Conservation (phyloP, 495 filamentous ascomycete species). For the Annulohypoxylon stygium region DNA sequence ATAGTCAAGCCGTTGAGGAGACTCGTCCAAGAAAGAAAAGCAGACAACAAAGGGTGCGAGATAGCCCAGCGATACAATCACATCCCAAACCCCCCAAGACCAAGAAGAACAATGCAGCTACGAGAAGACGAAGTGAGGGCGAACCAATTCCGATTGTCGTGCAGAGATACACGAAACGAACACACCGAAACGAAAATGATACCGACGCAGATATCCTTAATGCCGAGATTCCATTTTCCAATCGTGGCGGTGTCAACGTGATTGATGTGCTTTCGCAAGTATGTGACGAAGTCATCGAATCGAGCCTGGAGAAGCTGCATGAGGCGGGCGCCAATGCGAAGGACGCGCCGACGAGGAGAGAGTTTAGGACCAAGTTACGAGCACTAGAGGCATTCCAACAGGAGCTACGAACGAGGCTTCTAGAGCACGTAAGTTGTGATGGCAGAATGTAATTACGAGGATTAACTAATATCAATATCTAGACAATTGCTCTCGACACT, state of each 20-base stretch:
- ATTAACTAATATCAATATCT: slow-evolving; percentile 27
- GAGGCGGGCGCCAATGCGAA: slow-evolving; percentile 55
- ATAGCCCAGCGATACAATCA: slow-evolving; percentile 56
- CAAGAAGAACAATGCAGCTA: slow-evolving; percentile 42
- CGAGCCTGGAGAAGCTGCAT: slow-evolving; percentile 60
- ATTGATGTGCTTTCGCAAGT: slow-evolving; percentile 78
- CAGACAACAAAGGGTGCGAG: slow-evolving; percentile 48
- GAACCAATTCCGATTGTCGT: slow-evolving; percentile 59
- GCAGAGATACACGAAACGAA: slow-evolving; percentile 60
- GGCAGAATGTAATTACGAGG: neutral
- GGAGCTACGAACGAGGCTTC: slow-evolving; percentile 73
- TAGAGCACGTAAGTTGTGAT: slow-evolving; percentile 66
- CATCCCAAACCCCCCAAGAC: slow-evolving; percentile 46
- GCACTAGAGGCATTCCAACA: slow-evolving; percentile 75
- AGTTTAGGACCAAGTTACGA: slow-evolving; percentile 71
- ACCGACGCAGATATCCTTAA: slow-evolving; percentile 61
- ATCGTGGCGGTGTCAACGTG: slow-evolving; percentile 74
- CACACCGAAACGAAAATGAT: slow-evolving; percentile 40
- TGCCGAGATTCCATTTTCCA: slow-evolving; percentile 63
- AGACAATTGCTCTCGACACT: slow-evolving; percentile 73
- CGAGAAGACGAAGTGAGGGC: slow-evolving; percentile 46
- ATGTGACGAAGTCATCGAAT: slow-evolving; percentile 75
- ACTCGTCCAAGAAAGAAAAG: slow-evolving; percentile 52
- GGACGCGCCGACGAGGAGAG: slow-evolving; percentile 59
- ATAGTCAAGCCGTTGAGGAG: slow-evolving; percentile 38